Conservation (phyloP, 805 yeast species). For the Komagataella kurtzmanii region DNA sequence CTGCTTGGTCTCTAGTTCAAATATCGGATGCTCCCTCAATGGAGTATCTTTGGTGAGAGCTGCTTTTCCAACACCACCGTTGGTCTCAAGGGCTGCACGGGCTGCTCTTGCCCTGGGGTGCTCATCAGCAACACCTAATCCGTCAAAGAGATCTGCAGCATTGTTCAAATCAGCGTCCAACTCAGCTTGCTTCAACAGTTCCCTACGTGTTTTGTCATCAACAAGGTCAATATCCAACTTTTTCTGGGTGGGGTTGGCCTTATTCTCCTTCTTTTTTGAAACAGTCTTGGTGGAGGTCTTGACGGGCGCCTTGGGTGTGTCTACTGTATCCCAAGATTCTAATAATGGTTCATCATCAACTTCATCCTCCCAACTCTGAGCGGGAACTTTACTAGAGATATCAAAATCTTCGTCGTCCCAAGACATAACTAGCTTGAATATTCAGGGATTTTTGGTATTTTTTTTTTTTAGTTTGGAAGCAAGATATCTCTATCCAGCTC, state of each 20-base stretch:
- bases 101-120: slow-evolving; percentile 42
- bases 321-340: slow-evolving; percentile 77
- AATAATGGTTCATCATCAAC: slow-evolving; percentile 63
- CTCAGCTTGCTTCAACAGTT: slow-evolving; percentile 69
- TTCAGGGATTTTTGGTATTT: not conserved
- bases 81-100: slow-evolving; percentile 26
- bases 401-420: slow-evolving; percentile 84
- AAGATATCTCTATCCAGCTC: not conserved
- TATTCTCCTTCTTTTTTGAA: slow-evolving; percentile 20
- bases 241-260: slow-evolving; percentile 23
- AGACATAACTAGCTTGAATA: not conserved
- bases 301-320: slow-evolving; percentile 53
- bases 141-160: slow-evolving; percentile 87
- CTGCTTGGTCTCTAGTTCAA: slow-evolving; percentile 66
- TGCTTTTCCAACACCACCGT: slow-evolving; percentile 19
- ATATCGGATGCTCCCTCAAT: slow-evolving; percentile 63
- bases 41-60: slow-evolving; percentile 49
- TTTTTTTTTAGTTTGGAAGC: too few relatives aligned
- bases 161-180: slow-evolving; percentile 76
- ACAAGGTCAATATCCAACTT: slow-evolving; percentile 49
- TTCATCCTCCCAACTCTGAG: slow-evolving; percentile 75
- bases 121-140: slow-evolving; percentile 41
- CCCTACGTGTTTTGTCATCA: slow-evolving; percentile 64
- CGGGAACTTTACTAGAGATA: slow-evolving; percentile 38
- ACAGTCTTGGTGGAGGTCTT: slow-evolving; percentile 15